phyloP scores from a whole-genome alignment of 495 filamentous ascomycete genomes.

The Aspergillus leporis region DNA sequence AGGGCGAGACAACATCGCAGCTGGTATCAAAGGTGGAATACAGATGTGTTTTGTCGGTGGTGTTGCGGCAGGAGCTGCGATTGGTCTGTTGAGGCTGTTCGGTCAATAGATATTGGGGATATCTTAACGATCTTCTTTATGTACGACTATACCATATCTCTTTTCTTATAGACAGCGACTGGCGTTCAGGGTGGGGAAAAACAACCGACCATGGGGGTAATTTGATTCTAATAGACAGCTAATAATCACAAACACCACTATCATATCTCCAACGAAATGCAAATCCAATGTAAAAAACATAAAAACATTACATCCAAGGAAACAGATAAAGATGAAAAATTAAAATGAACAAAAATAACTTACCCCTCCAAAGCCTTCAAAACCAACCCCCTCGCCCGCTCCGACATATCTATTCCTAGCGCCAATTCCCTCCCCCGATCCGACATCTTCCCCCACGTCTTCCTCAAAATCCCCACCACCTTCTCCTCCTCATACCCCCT shows the following conservation, averaged over 20 bases:
- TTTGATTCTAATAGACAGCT: not conserved
- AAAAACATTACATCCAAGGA: not conserved
- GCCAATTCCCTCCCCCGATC: slow-evolving; percentile 66
- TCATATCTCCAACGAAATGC: not conserved
- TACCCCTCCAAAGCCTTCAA: slow-evolving; percentile 57
- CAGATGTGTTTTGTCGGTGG: slow-evolving; percentile 69
- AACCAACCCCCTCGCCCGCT: slow-evolving; percentile 58
- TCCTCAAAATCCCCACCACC: slow-evolving; percentile 68
- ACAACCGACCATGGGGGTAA: too few relatives aligned
- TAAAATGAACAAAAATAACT: too few relatives aligned
- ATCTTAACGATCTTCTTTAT: too few relatives aligned
- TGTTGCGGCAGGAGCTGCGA: slow-evolving; percentile 64
- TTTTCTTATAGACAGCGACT: not conserved
- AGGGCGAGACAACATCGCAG: slow-evolving; percentile 39
- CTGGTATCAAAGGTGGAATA: slow-evolving; percentile 50
- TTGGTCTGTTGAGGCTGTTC: slow-evolving; percentile 57
- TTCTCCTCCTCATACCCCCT: slow-evolving; percentile 68
- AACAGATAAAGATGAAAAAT: slow-evolving; percentile 21
- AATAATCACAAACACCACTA: not conserved
- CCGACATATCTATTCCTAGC: slow-evolving; percentile 62
- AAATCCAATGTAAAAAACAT: not conserved
- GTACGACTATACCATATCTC: too few relatives aligned
- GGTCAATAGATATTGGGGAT: too few relatives aligned
- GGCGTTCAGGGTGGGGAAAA: not conserved
- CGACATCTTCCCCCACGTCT: slow-evolving; percentile 87